Base-by-base conservation (phyloP, 495 filamentous ascomycete genomes). In the Neurospora terricola region DNA sequence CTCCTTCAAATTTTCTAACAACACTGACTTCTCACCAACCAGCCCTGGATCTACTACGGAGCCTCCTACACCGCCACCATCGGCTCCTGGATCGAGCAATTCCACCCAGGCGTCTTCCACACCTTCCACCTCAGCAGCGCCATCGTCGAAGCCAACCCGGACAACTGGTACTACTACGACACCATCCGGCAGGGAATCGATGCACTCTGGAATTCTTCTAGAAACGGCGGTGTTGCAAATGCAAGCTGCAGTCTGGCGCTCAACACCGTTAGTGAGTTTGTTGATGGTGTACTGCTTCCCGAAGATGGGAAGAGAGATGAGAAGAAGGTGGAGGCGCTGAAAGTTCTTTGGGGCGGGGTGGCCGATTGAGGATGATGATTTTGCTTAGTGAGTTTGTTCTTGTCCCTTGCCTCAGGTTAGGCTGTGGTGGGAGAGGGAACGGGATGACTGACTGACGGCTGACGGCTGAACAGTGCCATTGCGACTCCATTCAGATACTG, bases 101-200 rank as follows among this genome's bases (percentile, higher is more conserved):
- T 84, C 34, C 81, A 86, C n/a, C 89, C 89, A 0, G 90, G 88
- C 16, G 90, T 87, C 1, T 91, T 91, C 80, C 89, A 88, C 86
- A 89, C 89, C 2, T 91, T 89, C 74, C 87, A 90, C 75, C 85
- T 89, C 23, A 89, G 87, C 66, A 88, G 86, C 74, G 90, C 89
- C 4, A 86, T 86, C 3, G 88, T 91, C 3, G 83, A 91, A 75
- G 85, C 86, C 5, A 87, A 90, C 69, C 81, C 84, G 10, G 83
- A 91, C 73, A 91, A 87, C 78, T 91, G 88, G 88, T 87, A 87
- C 80, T 92, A 91, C 75, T 91, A 90, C 78, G 80, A 83, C 8
- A 89, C 89, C 18, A 82, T 91, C 48, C 82, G 86, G 62, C 80
- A 88, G 70, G 88, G 87, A 0, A 90, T 91, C 68, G 73, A 76